These are phyloP conservation scores for Akanthomyces muscarius DNA, from an alignment of 2,329 filamentous ascomycete genomes.

Conservation along the genomic window DNA sequence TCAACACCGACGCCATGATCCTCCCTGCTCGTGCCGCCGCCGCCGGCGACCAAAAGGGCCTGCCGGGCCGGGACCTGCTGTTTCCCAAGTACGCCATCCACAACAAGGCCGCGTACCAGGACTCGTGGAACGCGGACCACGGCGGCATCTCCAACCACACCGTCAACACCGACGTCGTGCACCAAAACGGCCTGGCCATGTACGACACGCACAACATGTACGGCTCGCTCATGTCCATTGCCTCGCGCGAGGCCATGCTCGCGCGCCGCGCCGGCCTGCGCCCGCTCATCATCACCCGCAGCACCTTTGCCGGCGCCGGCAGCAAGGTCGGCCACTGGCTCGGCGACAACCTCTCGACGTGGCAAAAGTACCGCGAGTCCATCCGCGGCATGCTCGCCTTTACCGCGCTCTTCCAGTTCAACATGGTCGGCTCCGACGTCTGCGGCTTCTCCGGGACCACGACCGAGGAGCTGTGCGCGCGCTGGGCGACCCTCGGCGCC, in stretches of 20 bases:
- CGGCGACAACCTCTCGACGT: constrained; percentile 42
- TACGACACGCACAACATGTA: constrained; percentile 78
- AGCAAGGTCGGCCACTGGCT: constrained; percentile 59
- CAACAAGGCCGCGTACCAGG: constrained; percentile 42
- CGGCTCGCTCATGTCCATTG: constrained; percentile 70
- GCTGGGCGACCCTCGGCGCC: constrained; percentile 63
- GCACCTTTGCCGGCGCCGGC: constrained; percentile 71
- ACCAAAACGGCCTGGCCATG: constrained; percentile 62
- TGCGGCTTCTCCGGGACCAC: constrained; percentile 70
- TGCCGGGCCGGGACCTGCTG: constrained; percentile 23
- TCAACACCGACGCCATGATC: constrained; percentile 9
- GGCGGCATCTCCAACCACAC: constrained; percentile 59
- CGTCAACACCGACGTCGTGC: constrained; percentile 63
- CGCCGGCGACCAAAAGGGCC: constrained; percentile 39
- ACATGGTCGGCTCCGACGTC: constrained; percentile 68
- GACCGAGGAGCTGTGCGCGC: constrained; percentile 57
- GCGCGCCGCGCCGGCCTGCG: constrained; percentile 58
- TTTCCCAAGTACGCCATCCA: constrained; percentile 23
- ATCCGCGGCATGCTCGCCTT: constrained; percentile 59
- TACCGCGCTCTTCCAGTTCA: constrained; percentile 61
- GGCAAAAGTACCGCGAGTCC: constrained; percentile 55
- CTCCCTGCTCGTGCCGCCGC: constrained; percentile 49
- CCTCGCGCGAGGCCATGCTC: constrained; percentile 62
- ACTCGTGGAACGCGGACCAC: constrained; percentile 48
- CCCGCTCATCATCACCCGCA: constrained; percentile 70